Evolutionary conservation across 345 rosid genomes (phyloP), one percentile per base, ranked within the genome.

Genomic region (Erodium maritimum): DNA sequence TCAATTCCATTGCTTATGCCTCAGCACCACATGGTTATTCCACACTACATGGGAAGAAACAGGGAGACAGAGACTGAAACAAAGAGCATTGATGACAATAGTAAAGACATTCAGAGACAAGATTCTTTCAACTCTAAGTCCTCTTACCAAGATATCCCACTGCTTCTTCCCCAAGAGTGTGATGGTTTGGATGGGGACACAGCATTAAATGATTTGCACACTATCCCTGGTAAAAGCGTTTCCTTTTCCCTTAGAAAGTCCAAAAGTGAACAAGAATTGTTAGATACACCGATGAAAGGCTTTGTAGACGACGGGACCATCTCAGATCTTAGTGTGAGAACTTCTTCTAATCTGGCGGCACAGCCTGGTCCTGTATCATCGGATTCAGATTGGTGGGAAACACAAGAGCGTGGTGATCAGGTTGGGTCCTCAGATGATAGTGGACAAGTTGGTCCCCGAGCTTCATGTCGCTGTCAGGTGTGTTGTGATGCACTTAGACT

Each of bases 21-120:
- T 65, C 99, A 87, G 66, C 97, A 94, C 54, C 91, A 94, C 75
- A 90, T 90, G 99, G 96, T 94, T 67, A 90, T 90, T 67, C 99
- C 97, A 46, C 97, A 87, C 73, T 94, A 87, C 70, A 70, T 82
- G 96, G 97, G 95, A 61, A 77, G 71, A 71, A 75, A 72, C 67
- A 76, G 62, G 60, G 88, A 72, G 58, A 64, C 59, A 60, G 80
- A 81, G 37, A 29, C 37, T 29, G 37, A 29, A 64, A 50, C 61
- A 60, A 71, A 81, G 73, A 74, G 65, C 56, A 65, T 56, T 51
- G 88, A 82, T 64, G 78, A 73, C 50, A 63, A 67, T 62, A 20
- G 34, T 61, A 62, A 65, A 62, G 81, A 72, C 66, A 72, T 84
- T 9, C 77, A 64, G 69, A 77, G 91, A 73, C 81, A 76, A 52